Base-by-base conservation (phyloP, 108 stramenopile genomes). In the Fragilaria crotonensis region DNA sequence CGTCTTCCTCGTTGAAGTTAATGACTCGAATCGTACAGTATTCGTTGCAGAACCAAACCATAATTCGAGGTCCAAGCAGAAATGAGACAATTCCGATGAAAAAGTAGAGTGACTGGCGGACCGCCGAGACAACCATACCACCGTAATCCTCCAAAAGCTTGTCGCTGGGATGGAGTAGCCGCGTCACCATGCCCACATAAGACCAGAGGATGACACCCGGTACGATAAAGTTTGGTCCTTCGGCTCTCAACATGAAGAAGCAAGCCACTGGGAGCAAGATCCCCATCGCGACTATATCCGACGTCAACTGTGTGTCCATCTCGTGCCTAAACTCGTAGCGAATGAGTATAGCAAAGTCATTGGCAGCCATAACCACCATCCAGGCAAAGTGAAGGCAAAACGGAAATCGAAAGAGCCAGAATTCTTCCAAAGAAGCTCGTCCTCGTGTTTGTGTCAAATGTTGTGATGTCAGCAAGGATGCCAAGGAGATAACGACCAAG, bases 351-450 rank as follows among this genome's bases (percentile, higher is more conserved):
- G 57, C 50, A 25, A 75, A 68, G 20, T 78, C 72, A 9, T 71
- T 68, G 11, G 63, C 70, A 3, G 59, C 47, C 64, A 71, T 69
- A 1, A 78, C 41, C 14, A 75, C 50, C 46, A 75, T 41, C 80
- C 80, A 81, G 11, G 75, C 80, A 28, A 52, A 60, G 52, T 81
- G 80, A 26, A 81, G 48, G 51, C 70, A 72, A 66, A 81, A 81
- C 4, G 80, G 80, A 57, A 77, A 81, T 5, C 73, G 63, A 47
- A 81, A 77, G 3, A 81, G 53, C 63, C 66, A 71, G 54, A 77
- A 81, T 59, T 81, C 76, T n/a, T 63, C 25, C 30, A 19, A 26
- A 22, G 25, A 20, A 2, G 54, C 18, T 22, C 54, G 54, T 9
- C 59, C 62, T 5, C 64, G 51, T 20, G 48, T 23, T 49, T 59